Evolutionary conservation across 345 rosid species (phyloP).

Genomic region (Moricandia arvensis): DNA sequence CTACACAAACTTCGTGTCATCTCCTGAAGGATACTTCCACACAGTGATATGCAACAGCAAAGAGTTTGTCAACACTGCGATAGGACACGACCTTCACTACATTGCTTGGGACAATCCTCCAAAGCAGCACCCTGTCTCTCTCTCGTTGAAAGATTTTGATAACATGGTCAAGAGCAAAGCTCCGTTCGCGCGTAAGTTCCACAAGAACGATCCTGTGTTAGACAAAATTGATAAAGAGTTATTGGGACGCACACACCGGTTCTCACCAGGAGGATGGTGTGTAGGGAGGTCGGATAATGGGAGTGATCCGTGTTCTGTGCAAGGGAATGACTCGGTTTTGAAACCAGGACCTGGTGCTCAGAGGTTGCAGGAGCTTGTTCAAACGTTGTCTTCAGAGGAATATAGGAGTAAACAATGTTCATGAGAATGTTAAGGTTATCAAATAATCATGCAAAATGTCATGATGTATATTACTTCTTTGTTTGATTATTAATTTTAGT

Average conservation of each 20-base stretch:
- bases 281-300: constrained; percentile 54
- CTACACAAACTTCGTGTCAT: constrained; percentile 77
- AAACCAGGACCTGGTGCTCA: constrained; percentile 77
- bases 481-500: constrained; percentile 11
- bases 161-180: constrained; percentile 81
- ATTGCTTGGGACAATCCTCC: constrained; percentile 98
- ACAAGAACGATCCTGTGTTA: constrained; percentile 67
- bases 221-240: constrained; percentile 83
- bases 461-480: constrained; percentile 19
- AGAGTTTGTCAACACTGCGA: constrained; percentile 58
- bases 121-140: constrained; percentile 76
- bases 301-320: constrained; percentile 61
- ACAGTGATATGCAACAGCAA: constrained; percentile 77
- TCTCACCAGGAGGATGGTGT: constrained; percentile 85
- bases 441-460: background rate
- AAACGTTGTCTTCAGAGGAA: constrained; percentile 57
- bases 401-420: constrained; percentile 57
- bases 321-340: constrained; percentile 59
- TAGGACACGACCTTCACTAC: constrained; percentile 87
- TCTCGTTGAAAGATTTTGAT: constrained; percentile 65
- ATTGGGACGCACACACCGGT: constrained; percentile 57
- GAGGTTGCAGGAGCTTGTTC: constrained; percentile 59
- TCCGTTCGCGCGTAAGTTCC: constrained; percentile 87
- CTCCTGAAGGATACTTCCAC: constrained; percentile 98
- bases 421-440: constrained; percentile 15